Percentiles rank a stretch among this genome's conserved stretches.
Conservation (phyloP, 495 filamentous ascomycete genomes). For the Pyronema domesticum region DNA sequence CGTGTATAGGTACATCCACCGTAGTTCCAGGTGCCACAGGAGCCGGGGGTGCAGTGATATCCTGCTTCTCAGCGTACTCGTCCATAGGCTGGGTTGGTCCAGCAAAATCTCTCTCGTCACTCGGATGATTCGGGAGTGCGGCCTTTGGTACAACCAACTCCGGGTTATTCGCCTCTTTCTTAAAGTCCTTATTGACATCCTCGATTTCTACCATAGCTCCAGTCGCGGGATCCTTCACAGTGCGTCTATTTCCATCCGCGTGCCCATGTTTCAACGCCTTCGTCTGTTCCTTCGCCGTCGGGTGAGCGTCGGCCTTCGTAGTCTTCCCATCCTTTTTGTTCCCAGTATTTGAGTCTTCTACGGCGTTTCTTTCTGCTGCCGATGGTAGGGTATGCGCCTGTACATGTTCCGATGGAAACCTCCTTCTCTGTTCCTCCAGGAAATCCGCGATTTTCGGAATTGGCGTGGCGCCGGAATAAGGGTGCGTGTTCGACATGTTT, state of each 20-base stretch:
- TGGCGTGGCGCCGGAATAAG: slow-evolving; percentile 51
- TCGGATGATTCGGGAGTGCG: neutral
- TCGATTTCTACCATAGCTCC: slow-evolving; percentile 75
- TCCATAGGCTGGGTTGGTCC: slow-evolving; percentile 36
- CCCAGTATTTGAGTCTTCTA: neutral
- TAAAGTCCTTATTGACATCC: slow-evolving; percentile 51
- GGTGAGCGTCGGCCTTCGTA: neutral
- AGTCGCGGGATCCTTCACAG: slow-evolving; percentile 72
- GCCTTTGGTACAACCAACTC: slow-evolving; percentile 60
- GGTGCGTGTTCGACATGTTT: slow-evolving; percentile 3
- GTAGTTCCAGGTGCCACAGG: slow-evolving; percentile 62
- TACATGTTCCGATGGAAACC: neutral
- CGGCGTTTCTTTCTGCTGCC: neutral
- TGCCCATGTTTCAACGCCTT: slow-evolving; percentile 29
- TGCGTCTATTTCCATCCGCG: slow-evolving; percentile 39
- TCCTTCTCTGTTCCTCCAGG: slow-evolving; percentile 33
- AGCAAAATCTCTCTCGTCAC: slow-evolving; percentile 36
- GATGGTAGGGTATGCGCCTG: neutral
- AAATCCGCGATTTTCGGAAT: slow-evolving; percentile 79
- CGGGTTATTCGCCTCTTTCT: slow-evolving; percentile 54
- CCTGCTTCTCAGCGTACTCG: slow-evolving; percentile 69
- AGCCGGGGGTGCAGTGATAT: slow-evolving; percentile 79
- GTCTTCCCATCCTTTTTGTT: neutral
- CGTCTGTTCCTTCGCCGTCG: slow-evolving; percentile 22
- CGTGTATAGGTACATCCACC: slow-evolving; percentile 84